phyloP scores from a whole-genome alignment of 2,329 filamentous ascomycete species.

The Aspergillus persii region DNA sequence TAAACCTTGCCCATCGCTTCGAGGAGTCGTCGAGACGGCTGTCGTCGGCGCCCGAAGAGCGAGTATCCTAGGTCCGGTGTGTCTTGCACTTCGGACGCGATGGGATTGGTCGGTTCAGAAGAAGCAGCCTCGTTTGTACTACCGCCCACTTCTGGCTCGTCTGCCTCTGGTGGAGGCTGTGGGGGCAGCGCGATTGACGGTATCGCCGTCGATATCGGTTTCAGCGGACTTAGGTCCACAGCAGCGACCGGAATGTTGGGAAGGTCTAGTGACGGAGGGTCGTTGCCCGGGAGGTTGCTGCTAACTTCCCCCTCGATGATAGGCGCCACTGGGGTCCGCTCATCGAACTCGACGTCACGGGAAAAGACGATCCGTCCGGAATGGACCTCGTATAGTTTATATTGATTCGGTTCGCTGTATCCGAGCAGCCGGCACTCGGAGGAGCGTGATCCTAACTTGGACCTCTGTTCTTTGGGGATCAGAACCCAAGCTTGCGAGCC shows the following conservation, averaged over 20 bases:
- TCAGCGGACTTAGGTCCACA: background rate
- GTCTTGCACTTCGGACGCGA: background rate
- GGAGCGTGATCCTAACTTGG: background rate
- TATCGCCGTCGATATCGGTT: background rate
- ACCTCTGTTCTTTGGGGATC: slow-evolving; percentile 2
- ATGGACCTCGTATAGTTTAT: slow-evolving; percentile 1
- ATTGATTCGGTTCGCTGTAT: background rate
- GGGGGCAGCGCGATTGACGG: background rate
- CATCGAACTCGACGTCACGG: slow-evolving; percentile 1
- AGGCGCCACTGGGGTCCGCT: background rate
- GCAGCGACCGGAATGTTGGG: background rate
- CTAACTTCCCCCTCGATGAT: slow-evolving; percentile 4
- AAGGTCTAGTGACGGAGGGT: background rate
- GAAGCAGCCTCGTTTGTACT: background rate
- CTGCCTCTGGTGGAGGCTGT: background rate
- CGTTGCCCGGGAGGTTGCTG: background rate
- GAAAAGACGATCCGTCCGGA: slow-evolving; percentile 1
- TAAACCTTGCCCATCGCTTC: background rate
- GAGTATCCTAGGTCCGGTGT: background rate
- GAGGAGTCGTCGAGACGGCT: background rate
- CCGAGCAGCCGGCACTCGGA: slow-evolving; percentile 1
- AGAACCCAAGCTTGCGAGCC: slow-evolving; percentile 1
- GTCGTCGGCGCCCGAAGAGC: background rate
- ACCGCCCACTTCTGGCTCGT: background rate
- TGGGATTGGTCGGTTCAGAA: background rate